phyloP scores from a whole-genome alignment of 768 basidiomycete genomes.

The Exsudoporus frostii region DNA sequence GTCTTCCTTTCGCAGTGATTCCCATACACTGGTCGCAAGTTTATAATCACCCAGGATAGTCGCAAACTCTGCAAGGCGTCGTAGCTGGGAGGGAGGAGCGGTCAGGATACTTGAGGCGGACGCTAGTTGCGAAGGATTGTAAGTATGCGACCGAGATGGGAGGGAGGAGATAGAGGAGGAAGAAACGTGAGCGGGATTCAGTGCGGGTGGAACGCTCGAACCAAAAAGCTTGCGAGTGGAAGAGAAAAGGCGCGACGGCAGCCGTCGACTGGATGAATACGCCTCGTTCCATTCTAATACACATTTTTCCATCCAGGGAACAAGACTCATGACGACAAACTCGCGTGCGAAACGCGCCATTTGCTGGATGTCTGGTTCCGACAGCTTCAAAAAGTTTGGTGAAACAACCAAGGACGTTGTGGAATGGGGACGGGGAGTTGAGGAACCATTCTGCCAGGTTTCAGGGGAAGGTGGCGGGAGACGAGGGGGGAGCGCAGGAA shows the following conservation, averaged over 20 bases:
- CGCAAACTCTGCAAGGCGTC: constrained; percentile 93
- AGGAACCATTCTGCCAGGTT: constrained; percentile 19
- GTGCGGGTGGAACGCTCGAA: constrained; percentile 49
- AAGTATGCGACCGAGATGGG: constrained; percentile 37
- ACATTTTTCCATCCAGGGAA: constrained; percentile 97
- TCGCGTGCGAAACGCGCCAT: constrained; percentile 80
- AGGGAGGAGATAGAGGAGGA: constrained; percentile 39
- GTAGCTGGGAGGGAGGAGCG: constrained; percentile 60
- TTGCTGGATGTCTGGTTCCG: constrained; percentile 70
- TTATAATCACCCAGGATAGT: constrained; percentile 90
- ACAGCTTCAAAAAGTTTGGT: constrained; percentile 46
- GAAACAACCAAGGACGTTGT: background rate
- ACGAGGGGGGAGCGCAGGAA: constrained; percentile 63
- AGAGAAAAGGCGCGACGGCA: constrained; percentile 84
- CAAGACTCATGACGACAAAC: constrained; percentile 81
- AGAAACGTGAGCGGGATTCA: constrained; percentile 36
- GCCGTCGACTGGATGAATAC: constrained; percentile 70
- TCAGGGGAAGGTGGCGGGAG: constrained; percentile 49
- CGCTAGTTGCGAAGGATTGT: constrained; percentile 33
- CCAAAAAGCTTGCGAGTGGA: constrained; percentile 85
- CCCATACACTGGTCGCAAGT: constrained; percentile 81
- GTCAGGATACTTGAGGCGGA: constrained; percentile 13
- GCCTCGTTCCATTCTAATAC: constrained; percentile 93
- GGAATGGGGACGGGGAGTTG: background rate
- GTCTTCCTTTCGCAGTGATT: constrained; percentile 78